These are phyloP conservation scores for Apodospora peruviana DNA, from an alignment of 495 filamentous ascomycete genomes.

Conservation along the genomic window DNA sequence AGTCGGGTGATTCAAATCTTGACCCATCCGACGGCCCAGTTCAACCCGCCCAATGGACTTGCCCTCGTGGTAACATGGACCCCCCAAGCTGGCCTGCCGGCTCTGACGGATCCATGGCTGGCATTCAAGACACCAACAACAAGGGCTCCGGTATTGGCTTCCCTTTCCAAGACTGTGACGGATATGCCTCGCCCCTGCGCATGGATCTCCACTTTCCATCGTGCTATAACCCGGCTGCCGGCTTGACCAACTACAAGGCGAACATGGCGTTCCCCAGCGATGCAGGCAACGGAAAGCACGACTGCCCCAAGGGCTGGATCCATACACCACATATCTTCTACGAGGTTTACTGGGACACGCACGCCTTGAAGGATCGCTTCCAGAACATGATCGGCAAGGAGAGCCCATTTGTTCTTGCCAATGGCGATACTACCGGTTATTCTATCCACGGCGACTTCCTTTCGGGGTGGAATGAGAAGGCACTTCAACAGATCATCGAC, in stretches of 20 bases:
- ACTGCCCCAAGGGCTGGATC: conserved; percentile 58
- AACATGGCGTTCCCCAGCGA: conserved; percentile 50
- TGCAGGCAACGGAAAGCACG: conserved; percentile 44
- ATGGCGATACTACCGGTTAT: conserved; percentile 54
- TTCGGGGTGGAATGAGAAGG: conserved; percentile 61
- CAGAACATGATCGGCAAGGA: conserved; percentile 49
- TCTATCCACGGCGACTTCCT: conserved; percentile 66
- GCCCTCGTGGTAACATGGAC: conserved; percentile 43
- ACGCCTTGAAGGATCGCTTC: conserved; percentile 46
- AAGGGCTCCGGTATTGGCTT: conserved; percentile 43
- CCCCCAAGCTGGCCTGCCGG: conserved; percentile 42
- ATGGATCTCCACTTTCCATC: conserved; percentile 48
- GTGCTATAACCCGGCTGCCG: conserved; percentile 55
- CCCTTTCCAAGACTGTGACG: conserved; percentile 47
- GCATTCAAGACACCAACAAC: conserved; percentile 46
- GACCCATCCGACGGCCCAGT: conserved; percentile 37
- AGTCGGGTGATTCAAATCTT: conserved; percentile 26
- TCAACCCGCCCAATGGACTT: conserved; percentile 40
- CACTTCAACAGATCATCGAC: conserved; percentile 57
- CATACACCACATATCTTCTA: conserved; percentile 58
- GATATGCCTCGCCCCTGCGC: conserved; percentile 51
- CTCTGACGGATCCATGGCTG: conserved; percentile 42
- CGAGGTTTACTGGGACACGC: conserved; percentile 62
- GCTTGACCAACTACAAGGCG: conserved; percentile 42
- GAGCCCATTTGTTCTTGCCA: conserved; percentile 61